Conservation (phyloP, 371 early-diverging fungal species). For the Syncephalastrum sp. region DNA sequence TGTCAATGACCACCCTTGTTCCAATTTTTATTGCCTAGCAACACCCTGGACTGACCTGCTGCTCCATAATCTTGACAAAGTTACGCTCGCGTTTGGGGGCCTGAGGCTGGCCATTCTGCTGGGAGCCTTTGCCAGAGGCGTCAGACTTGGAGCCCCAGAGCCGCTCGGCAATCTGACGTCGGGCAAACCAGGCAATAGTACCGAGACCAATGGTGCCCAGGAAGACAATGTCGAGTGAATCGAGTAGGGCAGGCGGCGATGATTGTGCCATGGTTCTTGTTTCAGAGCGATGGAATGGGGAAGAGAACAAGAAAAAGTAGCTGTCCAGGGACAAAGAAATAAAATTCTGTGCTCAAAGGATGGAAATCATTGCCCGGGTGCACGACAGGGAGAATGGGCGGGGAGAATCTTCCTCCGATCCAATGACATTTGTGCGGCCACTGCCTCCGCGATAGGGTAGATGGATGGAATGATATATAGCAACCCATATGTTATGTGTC, state of each 20-base stretch:
- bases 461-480: too few species aligned
- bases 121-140: constrained; percentile 9
- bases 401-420: too few species aligned
- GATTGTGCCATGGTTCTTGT: constrained; percentile 16
- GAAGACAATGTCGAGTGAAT: constrained; percentile 48
- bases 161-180: constrained; percentile 29
- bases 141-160: constrained; percentile 17
- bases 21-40: too few species aligned
- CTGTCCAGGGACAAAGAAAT: too few species aligned
- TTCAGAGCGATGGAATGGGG: not conserved
- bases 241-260: constrained; percentile 29
- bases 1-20: constrained; percentile 2
- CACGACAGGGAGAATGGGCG: too few species aligned
- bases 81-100: constrained; percentile 45
- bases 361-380: too few species aligned
- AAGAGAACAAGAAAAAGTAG: constrained; percentile 1
- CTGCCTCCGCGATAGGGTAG: too few species aligned
- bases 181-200: constrained; percentile 47
- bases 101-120: constrained; percentile 11
- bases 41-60: constrained; percentile 41
- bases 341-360: too few species aligned
- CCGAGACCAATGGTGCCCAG: constrained; percentile 52
- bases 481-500: too few species aligned
- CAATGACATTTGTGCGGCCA: too few species aligned
- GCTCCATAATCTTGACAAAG: constrained; percentile 65